phyloP scores from a whole-genome alignment of 2,329 filamentous ascomycete species.

The Fusarium sp. region DNA sequence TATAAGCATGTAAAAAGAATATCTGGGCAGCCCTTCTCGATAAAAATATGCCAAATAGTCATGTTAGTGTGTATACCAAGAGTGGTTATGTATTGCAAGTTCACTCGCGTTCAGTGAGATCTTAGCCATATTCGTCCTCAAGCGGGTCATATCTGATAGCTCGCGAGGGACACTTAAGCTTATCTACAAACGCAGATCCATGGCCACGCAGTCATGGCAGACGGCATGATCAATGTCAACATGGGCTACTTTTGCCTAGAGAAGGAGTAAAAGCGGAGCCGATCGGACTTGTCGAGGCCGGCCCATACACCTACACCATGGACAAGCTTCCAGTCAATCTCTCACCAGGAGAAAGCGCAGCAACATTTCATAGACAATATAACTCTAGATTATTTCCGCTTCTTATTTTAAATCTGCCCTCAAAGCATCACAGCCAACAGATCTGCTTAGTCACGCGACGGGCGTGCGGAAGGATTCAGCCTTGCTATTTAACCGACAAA shows the following conservation, averaged over 20 bases:
- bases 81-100: no score
- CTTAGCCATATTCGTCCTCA: background rate
- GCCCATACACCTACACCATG: background rate
- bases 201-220: background rate
- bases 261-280: background rate
- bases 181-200: background rate
- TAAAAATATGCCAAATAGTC: background rate
- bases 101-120: background rate
- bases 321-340: background rate
- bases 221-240: background rate
- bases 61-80: background rate
- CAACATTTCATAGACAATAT: background rate
- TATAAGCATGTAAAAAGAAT: background rate
- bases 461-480: constrained; percentile 1
- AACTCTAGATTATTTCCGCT: background rate
- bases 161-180: background rate
- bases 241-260: background rate
- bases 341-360: background rate
- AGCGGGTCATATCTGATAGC: background rate
- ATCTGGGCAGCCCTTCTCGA: background rate
- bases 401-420: background rate
- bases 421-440: background rate
- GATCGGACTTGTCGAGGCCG: background rate
- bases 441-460: background rate
- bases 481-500: background rate